Conservation (phyloP, 2,329 filamentous ascomycete genomes). For the Monilinia aucupariae region DNA sequence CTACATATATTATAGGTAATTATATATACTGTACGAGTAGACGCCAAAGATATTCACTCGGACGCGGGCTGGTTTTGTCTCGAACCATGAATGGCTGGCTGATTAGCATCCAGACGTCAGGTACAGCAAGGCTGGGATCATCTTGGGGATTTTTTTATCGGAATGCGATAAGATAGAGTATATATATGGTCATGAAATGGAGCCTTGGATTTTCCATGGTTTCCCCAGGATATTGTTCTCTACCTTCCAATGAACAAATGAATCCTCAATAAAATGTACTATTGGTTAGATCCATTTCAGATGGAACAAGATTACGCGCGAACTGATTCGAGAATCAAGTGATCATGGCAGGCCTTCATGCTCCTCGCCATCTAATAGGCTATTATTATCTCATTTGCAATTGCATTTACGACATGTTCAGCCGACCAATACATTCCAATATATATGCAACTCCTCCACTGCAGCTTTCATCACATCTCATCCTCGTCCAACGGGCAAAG, state of each 20-base stretch:
- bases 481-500: not conserved
- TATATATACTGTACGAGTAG: no score
- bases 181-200: no score
- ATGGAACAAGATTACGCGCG: not conserved
- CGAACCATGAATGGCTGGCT: slow-evolving; percentile 3
- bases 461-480: slow-evolving; percentile 5
- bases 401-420: not conserved
- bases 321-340: slow-evolving; percentile 13
- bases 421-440: not conserved
- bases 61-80: not conserved
- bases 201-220: not conserved
- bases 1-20: not conserved
- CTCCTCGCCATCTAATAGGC: slow-evolving; percentile 6
- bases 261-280: not conserved
- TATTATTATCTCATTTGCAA: slow-evolving; percentile 12
- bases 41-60: not conserved
- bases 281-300: slow-evolving; percentile 3
- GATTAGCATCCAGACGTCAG: slow-evolving; percentile 14
- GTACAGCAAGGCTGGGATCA: slow-evolving; percentile 12
- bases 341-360: not conserved
- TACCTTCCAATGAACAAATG: slow-evolving; percentile 12
- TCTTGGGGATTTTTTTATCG: not conserved
- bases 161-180: slow-evolving; percentile 9
- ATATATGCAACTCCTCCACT: slow-evolving; percentile 9
- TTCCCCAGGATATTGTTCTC: not conserved